Evolutionary conservation across 257 asterid genomes (phyloP), one percentile per base, ranked within the genome.

Genomic region (Fraxinus quadrangulata): DNA sequence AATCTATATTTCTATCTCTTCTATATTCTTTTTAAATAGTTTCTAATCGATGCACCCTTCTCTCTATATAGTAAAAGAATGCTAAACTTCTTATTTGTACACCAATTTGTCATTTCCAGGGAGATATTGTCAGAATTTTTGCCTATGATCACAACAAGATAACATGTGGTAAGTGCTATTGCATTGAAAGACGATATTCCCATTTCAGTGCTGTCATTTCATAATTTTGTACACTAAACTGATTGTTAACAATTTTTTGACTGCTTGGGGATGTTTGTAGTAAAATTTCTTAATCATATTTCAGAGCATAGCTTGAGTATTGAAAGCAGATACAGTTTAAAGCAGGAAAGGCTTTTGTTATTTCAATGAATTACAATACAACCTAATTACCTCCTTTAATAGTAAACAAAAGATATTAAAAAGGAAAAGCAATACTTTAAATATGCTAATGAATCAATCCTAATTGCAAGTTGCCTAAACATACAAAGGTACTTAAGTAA

Each of bases 131-230:
- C 87, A 88, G 97, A 81, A 85, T 89, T 76, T 96, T 92, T 82
- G 99, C 99, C 84, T 93, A 96, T 82, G 95, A 92, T 77, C 92
- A 94, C 86, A 87, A 88, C 91, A 96, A 92, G 81, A 96, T 93
- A 87, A 89, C 97, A 70, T 93, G 99, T 69, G 99, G 99, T 96
- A 89, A 85, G 98, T 85, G 82, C 34, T 59, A 6, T 80, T 67
- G 72, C 77, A 42, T 75, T 79, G 75, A 78, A 67, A 68, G 34
- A 19, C 61, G 40, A 73, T 42, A 56, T 63, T 10, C 23, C 74
- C 49, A 45, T 21, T 75, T 77, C 34, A 1, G 13, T 56, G 47
- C 70, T 78, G 33, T 71, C 76, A 75, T 59, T 70, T 63, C 74
- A 47, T 31, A 11, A 40, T 19, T 19, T 12, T 31, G 30, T 80